Conservation (phyloP, 1,284 basidiomycete species). For the Cryptococcus sp. region DNA sequence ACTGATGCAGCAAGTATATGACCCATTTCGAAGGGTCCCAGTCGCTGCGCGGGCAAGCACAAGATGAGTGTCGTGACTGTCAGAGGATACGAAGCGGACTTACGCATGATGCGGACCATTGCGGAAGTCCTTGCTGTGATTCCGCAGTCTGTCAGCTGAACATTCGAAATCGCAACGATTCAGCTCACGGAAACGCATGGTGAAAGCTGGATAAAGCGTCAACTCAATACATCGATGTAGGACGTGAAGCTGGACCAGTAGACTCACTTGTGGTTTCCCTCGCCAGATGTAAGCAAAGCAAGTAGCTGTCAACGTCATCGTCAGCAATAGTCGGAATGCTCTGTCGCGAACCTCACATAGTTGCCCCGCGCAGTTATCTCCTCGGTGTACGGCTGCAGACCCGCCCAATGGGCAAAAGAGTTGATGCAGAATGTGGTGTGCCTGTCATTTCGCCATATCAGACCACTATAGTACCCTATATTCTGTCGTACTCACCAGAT, state of each 20-base stretch:
- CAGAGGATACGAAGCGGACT: conserved; percentile 1
- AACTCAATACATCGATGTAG: not conserved
- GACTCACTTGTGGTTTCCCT: conserved; percentile 78
- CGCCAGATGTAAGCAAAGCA: conserved; percentile 70
- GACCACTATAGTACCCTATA: not conserved
- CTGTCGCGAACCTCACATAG: conserved; percentile 26
- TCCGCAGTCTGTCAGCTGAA: not conserved
- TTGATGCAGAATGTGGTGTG: conserved; percentile 79
- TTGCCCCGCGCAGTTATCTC: conserved; percentile 75
- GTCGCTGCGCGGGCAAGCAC: conserved; percentile 58
- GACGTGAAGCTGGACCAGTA: conserved; percentile 24
- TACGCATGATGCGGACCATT: conserved; percentile 44
- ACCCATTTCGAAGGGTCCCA: conserved; percentile 85
- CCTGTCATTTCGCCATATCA: conserved; percentile 55
- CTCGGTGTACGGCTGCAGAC: conserved; percentile 73
- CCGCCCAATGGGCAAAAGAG: conserved; percentile 77
- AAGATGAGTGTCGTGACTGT: not conserved
- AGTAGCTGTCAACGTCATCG: conserved; percentile 57
- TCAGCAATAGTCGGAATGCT: not conserved
- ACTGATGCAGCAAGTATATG: conserved; percentile 61
- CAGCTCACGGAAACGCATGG: conserved; percentile 72
- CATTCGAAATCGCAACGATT: conserved; percentile 57
- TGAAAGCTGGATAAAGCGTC: conserved; percentile 50
- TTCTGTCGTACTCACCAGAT: conserved; percentile 56
- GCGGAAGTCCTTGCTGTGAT: conserved; percentile 54